Conservation (phyloP, 1,284 basidiomycete species). For the Trichosporon sp. region DNA sequence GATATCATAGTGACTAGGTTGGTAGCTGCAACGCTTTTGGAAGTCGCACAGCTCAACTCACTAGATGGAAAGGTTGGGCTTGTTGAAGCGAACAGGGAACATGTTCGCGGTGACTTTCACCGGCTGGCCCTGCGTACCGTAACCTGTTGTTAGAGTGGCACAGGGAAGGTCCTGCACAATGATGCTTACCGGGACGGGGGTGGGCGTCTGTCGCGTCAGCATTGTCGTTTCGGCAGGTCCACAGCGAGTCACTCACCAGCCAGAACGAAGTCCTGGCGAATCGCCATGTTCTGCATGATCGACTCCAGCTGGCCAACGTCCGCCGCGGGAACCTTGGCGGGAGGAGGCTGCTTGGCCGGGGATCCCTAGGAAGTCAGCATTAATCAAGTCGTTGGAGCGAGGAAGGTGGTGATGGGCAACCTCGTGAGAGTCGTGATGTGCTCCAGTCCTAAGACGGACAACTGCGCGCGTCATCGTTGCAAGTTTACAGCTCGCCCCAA, state of each 20-base stretch:
- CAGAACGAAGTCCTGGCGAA: background rate
- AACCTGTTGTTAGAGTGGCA: conserved; percentile 29
- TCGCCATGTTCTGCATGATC: conserved; percentile 17
- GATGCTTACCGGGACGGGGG: conserved; percentile 29
- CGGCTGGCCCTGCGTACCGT: conserved; percentile 43
- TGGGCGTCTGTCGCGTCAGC: conserved; percentile 24
- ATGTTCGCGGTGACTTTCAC: conserved; percentile 53
- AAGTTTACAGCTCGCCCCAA: background rate
- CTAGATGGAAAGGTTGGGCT: conserved; percentile 41
- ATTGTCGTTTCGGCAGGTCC: background rate
- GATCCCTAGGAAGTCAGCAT: background rate
- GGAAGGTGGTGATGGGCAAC: background rate
- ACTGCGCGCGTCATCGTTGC: too few relatives aligned
- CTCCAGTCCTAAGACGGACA: too few relatives aligned
- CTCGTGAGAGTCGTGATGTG: too few relatives aligned
- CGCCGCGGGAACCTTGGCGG: background rate
- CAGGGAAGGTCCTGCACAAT: too few relatives aligned
- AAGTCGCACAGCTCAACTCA: conserved; percentile 24
- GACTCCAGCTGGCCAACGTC: background rate
- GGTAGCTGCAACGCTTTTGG: background rate
- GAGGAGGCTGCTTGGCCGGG: background rate
- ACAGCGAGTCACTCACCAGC: background rate
- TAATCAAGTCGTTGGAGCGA: background rate
- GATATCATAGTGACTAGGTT: conserved; percentile 34
- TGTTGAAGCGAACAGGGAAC: conserved; percentile 45